Evolutionary conservation across 495 filamentous ascomycete species (phyloP).

Genomic region (Chaetomidium leptoderma): DNA sequence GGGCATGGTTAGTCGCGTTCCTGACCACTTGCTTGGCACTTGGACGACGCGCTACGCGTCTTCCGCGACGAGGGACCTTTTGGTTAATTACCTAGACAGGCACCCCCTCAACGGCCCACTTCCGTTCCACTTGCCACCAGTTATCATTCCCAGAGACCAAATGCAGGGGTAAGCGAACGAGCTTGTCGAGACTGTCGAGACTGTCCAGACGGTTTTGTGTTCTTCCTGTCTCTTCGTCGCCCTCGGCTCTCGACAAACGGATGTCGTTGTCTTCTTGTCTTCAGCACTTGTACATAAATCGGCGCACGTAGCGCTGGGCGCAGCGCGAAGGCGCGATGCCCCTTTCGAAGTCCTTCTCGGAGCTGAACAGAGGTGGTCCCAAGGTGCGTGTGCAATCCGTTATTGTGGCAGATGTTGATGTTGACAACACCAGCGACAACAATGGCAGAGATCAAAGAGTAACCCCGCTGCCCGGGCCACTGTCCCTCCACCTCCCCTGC

Average conservation of each 20-base stretch:
- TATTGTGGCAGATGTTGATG: not conserved
- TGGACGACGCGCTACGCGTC: slow-evolving; percentile 4
- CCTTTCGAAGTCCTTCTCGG: slow-evolving; percentile 51
- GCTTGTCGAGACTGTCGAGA: not conserved
- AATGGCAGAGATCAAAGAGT: slow-evolving; percentile 50
- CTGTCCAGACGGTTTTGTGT: not conserved
- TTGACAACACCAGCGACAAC: slow-evolving; percentile 29
- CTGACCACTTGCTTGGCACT: not conserved
- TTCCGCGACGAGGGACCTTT: not conserved
- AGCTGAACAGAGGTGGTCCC: slow-evolving; percentile 19
- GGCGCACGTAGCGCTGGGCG: slow-evolving; percentile 2
- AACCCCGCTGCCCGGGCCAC: slow-evolving; percentile 35
- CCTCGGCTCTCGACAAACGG: not conserved
- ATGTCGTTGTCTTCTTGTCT: not conserved
- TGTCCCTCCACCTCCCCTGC: slow-evolving; percentile 28
- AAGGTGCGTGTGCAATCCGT: slow-evolving; percentile 20
- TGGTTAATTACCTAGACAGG: not conserved
- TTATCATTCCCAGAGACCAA: not conserved
- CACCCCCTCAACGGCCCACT: slow-evolving; percentile 2
- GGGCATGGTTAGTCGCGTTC: slow-evolving; percentile 1
- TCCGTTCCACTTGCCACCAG: not conserved
- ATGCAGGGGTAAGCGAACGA: not conserved
- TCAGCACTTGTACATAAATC: not conserved
- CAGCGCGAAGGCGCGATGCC: slow-evolving; percentile 32
- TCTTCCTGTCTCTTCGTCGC: no score